These are phyloP conservation scores for Mycena vulgaris DNA, from an alignment of 768 basidiomycete species.

Conservation along the genomic window DNA sequence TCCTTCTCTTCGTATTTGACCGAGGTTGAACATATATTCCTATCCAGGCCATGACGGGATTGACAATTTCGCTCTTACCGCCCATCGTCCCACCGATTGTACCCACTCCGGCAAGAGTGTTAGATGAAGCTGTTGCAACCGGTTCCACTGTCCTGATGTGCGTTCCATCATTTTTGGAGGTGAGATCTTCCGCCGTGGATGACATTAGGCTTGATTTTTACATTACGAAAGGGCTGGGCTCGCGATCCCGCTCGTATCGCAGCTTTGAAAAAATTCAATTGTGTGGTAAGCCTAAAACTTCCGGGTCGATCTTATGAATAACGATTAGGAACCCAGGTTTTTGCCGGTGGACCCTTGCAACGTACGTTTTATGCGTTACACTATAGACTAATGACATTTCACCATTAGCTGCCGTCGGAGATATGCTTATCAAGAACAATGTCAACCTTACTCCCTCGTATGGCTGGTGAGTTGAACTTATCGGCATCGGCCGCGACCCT, in stretches of 20 bases:
- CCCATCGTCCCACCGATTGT: slow-evolving; percentile 35
- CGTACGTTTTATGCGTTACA: slow-evolving; percentile 6
- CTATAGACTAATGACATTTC: background rate
- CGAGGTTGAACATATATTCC: background rate
- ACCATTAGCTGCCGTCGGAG: slow-evolving; percentile 38
- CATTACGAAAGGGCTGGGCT: slow-evolving; percentile 43
- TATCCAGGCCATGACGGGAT: slow-evolving; percentile 30
- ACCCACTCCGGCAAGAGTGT: slow-evolving; percentile 40
- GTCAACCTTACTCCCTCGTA: slow-evolving; percentile 36
- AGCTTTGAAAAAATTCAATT: slow-evolving; percentile 35
- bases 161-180: slow-evolving; percentile 45
- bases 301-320: too few species aligned
- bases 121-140: slow-evolving; percentile 35
- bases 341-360: slow-evolving; percentile 45
- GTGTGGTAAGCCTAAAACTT: slow-evolving; percentile 40
- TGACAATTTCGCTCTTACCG: background rate
- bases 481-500: too few species aligned
- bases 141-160: slow-evolving; percentile 40
- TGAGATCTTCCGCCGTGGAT: too few species aligned
- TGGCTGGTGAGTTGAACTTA: too few species aligned
- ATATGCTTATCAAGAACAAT: slow-evolving; percentile 38
- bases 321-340: slow-evolving; percentile 42
- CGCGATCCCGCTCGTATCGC: slow-evolving; percentile 35
- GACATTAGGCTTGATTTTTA: too few species aligned
- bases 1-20: slow-evolving; percentile 13